Percentiles rank a stretch among this genome's conserved stretches.
Conservation (phyloP, 176 grass and related monocot species). For the Phyllostachys edulis region DNA sequence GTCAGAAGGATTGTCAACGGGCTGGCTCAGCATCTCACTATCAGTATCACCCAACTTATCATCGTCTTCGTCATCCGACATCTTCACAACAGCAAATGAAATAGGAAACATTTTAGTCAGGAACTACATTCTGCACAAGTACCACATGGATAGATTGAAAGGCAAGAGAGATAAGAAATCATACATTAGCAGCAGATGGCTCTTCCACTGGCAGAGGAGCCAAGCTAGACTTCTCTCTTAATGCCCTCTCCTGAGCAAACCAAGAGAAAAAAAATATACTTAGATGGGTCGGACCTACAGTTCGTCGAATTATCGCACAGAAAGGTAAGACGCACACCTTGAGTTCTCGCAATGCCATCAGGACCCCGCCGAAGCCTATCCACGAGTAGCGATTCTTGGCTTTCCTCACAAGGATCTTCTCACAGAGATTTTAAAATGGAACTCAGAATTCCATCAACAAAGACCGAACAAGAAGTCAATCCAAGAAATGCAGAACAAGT, state of each 20-base stretch:
- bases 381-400: slow-evolving; percentile 89
- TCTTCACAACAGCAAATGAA: slow-evolving; percentile 31
- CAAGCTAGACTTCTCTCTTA: slow-evolving; percentile 41
- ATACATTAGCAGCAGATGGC: slow-evolving; percentile 28
- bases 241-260: slow-evolving; percentile 54
- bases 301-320: background rate
- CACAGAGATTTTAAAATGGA: background rate
- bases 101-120: background rate
- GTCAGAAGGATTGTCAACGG: slow-evolving; percentile 34
- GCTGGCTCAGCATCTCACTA: slow-evolving; percentile 44
- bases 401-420: slow-evolving; percentile 74
- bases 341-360: slow-evolving; percentile 68
- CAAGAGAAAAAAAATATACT: background rate
- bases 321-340: slow-evolving; percentile 52
- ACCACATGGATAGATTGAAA: background rate
- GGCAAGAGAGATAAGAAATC: background rate
- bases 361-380: slow-evolving; percentile 79
- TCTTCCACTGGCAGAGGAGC: slow-evolving; percentile 31
- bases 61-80: slow-evolving; percentile 66
- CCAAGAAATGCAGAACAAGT: slow-evolving; percentile 1
- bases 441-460: background rate
- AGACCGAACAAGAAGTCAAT: background rate
- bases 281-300: background rate
- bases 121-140: slow-evolving; percentile 1
- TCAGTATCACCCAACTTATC: slow-evolving; percentile 41